A percentile compares a stretch with the other conserved stretches of the same genome.
Conservation (phyloP, 106 monocot genomes). For the Dioscorea zingiberensis region DNA sequence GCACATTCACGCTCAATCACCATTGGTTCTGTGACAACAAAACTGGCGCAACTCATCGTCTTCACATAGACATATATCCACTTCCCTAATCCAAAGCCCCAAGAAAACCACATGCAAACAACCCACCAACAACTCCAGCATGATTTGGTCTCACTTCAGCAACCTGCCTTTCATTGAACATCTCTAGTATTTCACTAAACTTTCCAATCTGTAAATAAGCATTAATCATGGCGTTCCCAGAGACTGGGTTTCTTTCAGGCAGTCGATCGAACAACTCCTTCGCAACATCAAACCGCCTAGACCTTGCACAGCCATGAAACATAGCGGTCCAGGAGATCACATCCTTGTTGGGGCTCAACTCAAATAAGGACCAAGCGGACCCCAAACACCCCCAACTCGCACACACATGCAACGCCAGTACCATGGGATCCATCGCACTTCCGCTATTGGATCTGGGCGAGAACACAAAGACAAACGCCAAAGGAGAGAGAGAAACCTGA, state of each 20-base stretch:
- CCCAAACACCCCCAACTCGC: conserved; percentile 15
- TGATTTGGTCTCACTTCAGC: conserved; percentile 33
- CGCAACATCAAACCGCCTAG: conserved; percentile 19
- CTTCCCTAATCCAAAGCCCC: conserved; percentile 48
- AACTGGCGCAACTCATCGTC: conserved; percentile 74
- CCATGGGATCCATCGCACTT: conserved; percentile 1
- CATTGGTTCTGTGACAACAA: conserved; percentile 96
- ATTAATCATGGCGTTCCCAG: conserved; percentile 57
- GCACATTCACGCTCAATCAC: conserved; percentile 98
- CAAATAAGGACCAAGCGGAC: conserved; percentile 31
- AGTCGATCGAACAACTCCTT: conserved; percentile 31
- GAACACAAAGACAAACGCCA: background rate
- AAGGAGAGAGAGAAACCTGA: background rate
- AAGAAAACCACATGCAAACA: conserved; percentile 45
- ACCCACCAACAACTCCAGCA: conserved; percentile 35
- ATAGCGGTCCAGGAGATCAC: conserved; percentile 53
- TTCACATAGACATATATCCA: conserved; percentile 49
- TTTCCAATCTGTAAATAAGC: conserved; percentile 28
- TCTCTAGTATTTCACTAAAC: conserved; percentile 32
- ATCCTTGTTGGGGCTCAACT: conserved; percentile 21
- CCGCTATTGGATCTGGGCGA: background rate
- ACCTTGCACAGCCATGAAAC: conserved; percentile 37
- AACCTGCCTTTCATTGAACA: conserved; percentile 48
- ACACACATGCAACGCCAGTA: conserved; percentile 25
- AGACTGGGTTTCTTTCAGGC: conserved; percentile 44